Conservation (phyloP, 495 filamentous ascomycete species). For the Aspergillus sparsus region DNA sequence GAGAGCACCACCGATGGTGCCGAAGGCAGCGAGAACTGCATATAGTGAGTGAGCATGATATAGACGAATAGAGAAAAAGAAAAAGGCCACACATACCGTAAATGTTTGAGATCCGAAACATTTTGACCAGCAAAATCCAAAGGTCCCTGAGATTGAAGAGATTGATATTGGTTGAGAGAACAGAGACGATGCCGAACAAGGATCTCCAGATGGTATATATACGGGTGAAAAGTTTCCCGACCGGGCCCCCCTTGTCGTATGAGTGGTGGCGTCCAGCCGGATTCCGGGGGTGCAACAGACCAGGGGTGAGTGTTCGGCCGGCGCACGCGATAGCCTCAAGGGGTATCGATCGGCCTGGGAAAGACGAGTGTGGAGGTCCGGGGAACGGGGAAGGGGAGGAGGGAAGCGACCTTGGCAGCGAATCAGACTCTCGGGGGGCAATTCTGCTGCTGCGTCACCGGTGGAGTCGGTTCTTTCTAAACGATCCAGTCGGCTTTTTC, state of each 20-base stretch:
- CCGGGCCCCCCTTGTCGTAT: slow-evolving; percentile 5
- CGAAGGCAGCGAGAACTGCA: slow-evolving; percentile 49
- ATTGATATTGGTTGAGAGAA: background rate
- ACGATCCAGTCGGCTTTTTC: background rate
- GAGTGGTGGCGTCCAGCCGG: background rate
- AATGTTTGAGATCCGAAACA: slow-evolving; percentile 50
- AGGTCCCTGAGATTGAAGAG: background rate
- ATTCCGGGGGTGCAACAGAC: slow-evolving; percentile 16
- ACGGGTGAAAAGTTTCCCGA: background rate
- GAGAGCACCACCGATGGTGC: slow-evolving; percentile 50
- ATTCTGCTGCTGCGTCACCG: background rate
- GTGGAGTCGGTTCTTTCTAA: background rate
- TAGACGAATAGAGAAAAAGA: no score
- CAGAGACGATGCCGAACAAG: background rate
- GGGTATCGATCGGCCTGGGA: slow-evolving; percentile 16
- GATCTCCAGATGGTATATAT: slow-evolving; percentile 7
- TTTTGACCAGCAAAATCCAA: slow-evolving; percentile 20
- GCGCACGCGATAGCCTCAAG: slow-evolving; percentile 2
- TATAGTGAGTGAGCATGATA: background rate
- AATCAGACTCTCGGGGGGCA: slow-evolving; percentile 14
- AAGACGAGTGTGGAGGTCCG: slow-evolving; percentile 22
- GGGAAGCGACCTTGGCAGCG: slow-evolving; percentile 5
- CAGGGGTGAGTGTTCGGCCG: slow-evolving; percentile 10
- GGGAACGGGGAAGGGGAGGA: slow-evolving; percentile 8
- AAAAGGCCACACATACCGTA: slow-evolving; percentile 34